Base-by-base conservation (phyloP, 2,329 filamentous ascomycete species). In the Hypoxylon sp. region DNA sequence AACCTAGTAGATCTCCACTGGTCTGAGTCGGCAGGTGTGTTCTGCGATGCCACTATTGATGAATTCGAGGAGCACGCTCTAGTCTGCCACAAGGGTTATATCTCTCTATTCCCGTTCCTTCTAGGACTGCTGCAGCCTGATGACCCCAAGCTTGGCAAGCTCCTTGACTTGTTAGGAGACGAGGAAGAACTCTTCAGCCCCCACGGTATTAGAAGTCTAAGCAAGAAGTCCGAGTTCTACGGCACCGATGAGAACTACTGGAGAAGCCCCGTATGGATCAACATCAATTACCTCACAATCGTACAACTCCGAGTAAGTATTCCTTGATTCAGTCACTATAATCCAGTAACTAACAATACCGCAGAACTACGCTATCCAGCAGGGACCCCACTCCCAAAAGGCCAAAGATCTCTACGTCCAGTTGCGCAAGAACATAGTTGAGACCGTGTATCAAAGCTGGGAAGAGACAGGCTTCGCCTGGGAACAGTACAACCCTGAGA, bases 401-500 rank as follows among this genome's bases (percentile, higher is more conserved):
- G 90, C 92, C 6, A 76, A 75, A n/a, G 79, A 84, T 46, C 78
- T 96, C 51, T 97, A 96, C 75, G 84, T 77, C 11, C 77, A 81
- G 21, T 81, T 97, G 36, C 85, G 94, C 45, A 83, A 81, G 70
- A 97, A 96, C 67, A 75, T 99, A 8, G 89, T 97, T 34, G 82
- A 91, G 41, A 97, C 92, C 1, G 89, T 97, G 9, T 97, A 88
- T 75, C 82, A 86, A 50, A 87, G 86, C 69, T 99, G 93, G 93
- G 78, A 87, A 68, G 84, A 90, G 67, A 97, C 94, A 0, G 93
- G 93, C 12, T 97, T 97, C 69, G 94, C 93, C 0, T 99, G 93
- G 93, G 94, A 99, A 74, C 94, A 99, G 75, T 99, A 97, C 72
- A 90, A 96, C 69, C 91, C 92, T 0, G 91, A 96, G 64, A 96